Base-by-base conservation (phyloP, 2,329 filamentous ascomycete genomes). In the Niveomyces coronatus region DNA sequence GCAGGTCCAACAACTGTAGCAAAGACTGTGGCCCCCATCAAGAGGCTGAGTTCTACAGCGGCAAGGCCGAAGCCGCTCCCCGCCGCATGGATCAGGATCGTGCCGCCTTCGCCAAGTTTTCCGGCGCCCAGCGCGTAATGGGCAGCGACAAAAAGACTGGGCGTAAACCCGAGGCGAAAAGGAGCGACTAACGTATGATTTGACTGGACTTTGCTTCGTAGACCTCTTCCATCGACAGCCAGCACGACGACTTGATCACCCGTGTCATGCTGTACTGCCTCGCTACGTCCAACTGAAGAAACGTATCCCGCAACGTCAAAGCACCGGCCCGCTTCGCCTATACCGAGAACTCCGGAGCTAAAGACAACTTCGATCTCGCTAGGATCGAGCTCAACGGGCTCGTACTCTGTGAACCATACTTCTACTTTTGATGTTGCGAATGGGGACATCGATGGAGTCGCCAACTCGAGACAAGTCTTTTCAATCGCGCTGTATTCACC, bases 221-320 rank as follows among this genome's bases (percentile, higher is more conserved):
- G 45, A 0, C 63, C 54, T 5, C 24, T 34, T 10, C 59, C 61
- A 5, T 50, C 41, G 1, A 47, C 45, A 9, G 57, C 47, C 20
- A 68, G 44, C 5, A 63, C 64, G 3, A 58, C 50, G 5, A 76
- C 71, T 3, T 51, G 48, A 26, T 69, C 61, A 4, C 63, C 64
- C 3, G 50, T 36, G 3, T 44, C 37, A 15, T 70, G 49, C 3
- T 49, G 37, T 4, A 32, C 45, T 4, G 62, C 57, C 6, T 53
- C 35, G 3, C 47, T n/a, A n/a, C n/a, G 28, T 3, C 67, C 66
- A 3, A 57, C 42, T 10, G 53, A 49, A 9, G 49, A 45, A 10
- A 70, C 51, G 11, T 43, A 40, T 0, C 68, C 68, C 17, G 51
- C 44, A 1, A 67, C 44, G 39, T 74, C 72, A 16, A 35, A 26